Evolutionary conservation across 228 moss, liverwort and hornwort genomes (phyloP), one percentile per base, ranked within the genome.

Genomic region (Sphagnum magellanicum): DNA sequence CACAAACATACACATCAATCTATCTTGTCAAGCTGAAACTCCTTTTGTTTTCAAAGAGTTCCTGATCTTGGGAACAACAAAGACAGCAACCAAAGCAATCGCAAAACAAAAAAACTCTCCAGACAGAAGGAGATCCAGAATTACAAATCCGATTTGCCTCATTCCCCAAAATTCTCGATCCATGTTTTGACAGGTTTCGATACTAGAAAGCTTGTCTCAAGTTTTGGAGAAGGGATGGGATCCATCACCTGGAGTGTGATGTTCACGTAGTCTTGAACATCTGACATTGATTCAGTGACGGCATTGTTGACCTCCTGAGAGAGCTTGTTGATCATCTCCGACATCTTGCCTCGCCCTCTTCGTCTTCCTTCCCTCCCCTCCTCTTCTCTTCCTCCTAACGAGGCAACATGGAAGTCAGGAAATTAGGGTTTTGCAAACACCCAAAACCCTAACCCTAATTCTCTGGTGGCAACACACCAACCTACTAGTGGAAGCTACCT

Each of bases 201-300:
- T 47, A 69, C 12, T 48, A 16, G 51, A 49, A 50, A 68, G 15
- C 46, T 49, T 50, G 5, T 16, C n/a, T 32, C 32, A 32, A 32
- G 32, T 32, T 32, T 49, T 0, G 15, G 1, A 32, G 11, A 52
- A 62, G 52, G 8, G 10, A 48, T 8, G 17, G 13, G 52, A 10
- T 32, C 46, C 4, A 68, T 6, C 1, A 97, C 97, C 97, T 97
- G 97, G 53, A 98, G 91, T 5, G 90, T 80, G 70, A 91, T 81
- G 64, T 87, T 90, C 57, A 93, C 86, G 52, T 90, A 83, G 69
- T 91, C 84, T 74, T 93, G 97, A 68, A 98, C 90, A 46, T 82
- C 93, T 60, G 72, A 77, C 67, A 98, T 78, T 53, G 81, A 84
- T 63, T 85, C 84, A 16, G 77, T 85, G 62, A 98, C 93, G 16